Evolutionary conservation across 768 basidiomycete genomes (phyloP).

Genomic region (Mycena rebaudengoi): DNA sequence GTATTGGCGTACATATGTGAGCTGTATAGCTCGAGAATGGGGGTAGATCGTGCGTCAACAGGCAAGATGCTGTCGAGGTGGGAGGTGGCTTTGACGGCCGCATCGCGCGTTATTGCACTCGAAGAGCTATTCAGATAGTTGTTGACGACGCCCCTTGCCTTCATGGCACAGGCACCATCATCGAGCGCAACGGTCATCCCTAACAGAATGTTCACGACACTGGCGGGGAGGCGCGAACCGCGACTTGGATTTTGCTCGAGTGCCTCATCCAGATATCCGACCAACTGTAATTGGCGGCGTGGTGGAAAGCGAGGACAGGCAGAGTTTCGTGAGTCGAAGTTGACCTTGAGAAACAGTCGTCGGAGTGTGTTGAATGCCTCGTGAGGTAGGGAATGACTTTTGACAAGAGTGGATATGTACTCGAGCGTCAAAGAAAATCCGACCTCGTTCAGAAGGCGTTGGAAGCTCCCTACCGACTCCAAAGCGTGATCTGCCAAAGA

Average conservation of each 20-base stretch:
- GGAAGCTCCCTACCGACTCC: conserved; percentile 34
- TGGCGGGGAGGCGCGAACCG: conserved; percentile 36
- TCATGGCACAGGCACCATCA: conserved; percentile 37
- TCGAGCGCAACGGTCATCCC: conserved; percentile 35
- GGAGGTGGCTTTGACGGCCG: conserved; percentile 35
- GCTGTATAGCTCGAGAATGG: conserved; percentile 38
- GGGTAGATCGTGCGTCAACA: conserved; percentile 15
- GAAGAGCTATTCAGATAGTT: conserved; percentile 34
- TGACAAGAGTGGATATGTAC: conserved; percentile 36
- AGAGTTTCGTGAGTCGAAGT: conserved; percentile 27
- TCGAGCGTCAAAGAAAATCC: conserved; percentile 41
- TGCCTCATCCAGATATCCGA: conserved; percentile 39
- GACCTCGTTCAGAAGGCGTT: conserved; percentile 37
- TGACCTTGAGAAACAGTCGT: conserved; percentile 43
- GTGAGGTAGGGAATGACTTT: conserved; percentile 36
- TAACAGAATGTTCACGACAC: conserved; percentile 42
- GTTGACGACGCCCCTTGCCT: conserved; percentile 37
- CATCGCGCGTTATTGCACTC: conserved; percentile 27
- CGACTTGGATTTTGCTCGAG: conserved; percentile 33
- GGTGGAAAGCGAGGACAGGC: conserved; percentile 21
- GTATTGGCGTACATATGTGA: conserved; percentile 46
- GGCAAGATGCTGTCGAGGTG: conserved; percentile 32
- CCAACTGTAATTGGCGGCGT: conserved; percentile 37
- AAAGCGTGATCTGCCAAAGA: conserved; percentile 29
- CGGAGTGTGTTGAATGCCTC: conserved; percentile 50